These are phyloP conservation scores for Mucor racemosus DNA, from an alignment of 371 early-diverging fungal species.

Conservation along the genomic window DNA sequence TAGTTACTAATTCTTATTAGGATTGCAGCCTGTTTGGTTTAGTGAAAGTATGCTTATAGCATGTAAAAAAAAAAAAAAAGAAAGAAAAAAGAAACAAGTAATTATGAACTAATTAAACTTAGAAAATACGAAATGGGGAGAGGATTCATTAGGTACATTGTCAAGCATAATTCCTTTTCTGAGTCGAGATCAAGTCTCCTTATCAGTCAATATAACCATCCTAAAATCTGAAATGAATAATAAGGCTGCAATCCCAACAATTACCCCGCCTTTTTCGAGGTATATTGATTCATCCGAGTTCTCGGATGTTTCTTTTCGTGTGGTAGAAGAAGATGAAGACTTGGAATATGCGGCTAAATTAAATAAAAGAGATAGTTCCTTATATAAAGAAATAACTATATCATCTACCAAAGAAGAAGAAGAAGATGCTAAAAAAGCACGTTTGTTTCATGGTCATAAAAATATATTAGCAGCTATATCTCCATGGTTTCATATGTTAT, in stretches of 20 bases:
- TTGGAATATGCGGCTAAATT: background rate
- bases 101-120: conserved; percentile 5
- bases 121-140: conserved; percentile 63
- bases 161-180: conserved; percentile 48
- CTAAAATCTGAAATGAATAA: conserved; percentile 51
- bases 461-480: conserved; percentile 58
- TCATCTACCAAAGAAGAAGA: background rate
- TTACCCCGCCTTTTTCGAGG: conserved; percentile 43
- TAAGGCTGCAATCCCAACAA: conserved; percentile 15
- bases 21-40: conserved; percentile 53
- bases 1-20: conserved; percentile 2
- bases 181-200: conserved; percentile 49
- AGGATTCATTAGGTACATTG: conserved; percentile 50
- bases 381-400: background rate
- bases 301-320: conserved; percentile 57
- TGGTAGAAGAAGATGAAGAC: conserved; percentile 33
- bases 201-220: conserved; percentile 59
- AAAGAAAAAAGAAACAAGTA: too few relatives aligned
- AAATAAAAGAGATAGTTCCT: background rate
- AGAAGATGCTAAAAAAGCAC: background rate
- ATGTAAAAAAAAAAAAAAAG: too few relatives aligned
- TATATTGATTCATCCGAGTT: conserved; percentile 55
- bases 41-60: conserved; percentile 38
- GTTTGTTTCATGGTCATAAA: conserved; percentile 57
- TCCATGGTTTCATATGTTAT: conserved; percentile 59